Conservation (phyloP, 1,284 basidiomycete species). For the Cryptococcus sp. region DNA sequence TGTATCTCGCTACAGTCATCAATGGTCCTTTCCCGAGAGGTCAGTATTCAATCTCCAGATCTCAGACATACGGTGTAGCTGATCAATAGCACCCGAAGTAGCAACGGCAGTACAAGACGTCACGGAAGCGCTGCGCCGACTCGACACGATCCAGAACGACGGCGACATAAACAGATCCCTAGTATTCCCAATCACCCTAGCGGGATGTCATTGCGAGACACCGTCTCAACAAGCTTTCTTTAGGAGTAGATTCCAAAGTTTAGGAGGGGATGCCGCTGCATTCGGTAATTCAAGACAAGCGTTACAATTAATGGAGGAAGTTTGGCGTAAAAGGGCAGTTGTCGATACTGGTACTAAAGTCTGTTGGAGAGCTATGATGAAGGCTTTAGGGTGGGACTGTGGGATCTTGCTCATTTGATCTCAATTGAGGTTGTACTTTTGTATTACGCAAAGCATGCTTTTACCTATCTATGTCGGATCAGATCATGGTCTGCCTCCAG, state of each 20-base stretch:
- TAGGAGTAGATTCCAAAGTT: constrained; percentile 51
- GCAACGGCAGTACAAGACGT: constrained; percentile 47
- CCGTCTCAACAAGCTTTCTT: constrained; percentile 52
- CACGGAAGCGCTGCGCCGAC: constrained; percentile 47
- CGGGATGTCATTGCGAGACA: constrained; percentile 20
- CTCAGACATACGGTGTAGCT: not conserved
- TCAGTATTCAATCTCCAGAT: constrained; percentile 5
- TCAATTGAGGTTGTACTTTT: too few relatives aligned
- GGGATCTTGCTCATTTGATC: constrained; percentile 25
- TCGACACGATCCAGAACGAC: constrained; percentile 36
- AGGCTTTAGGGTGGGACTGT: constrained; percentile 18
- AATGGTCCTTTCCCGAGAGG: constrained; percentile 23
- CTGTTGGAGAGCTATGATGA: constrained; percentile 20
- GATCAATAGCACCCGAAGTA: constrained; percentile 18
- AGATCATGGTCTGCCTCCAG: too few relatives aligned
- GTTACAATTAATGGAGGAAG: constrained; percentile 54
- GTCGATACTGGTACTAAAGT: constrained; percentile 1
- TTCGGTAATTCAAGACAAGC: constrained; percentile 62
- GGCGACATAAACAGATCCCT: constrained; percentile 67
- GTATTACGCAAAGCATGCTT: too few relatives aligned
- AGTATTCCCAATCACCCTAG: constrained; percentile 43
- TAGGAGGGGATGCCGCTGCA: constrained; percentile 52
- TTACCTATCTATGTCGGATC: too few relatives aligned
- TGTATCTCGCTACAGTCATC: constrained; percentile 18
- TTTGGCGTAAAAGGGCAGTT: constrained; percentile 54